Evolutionary conservation across 768 basidiomycete genomes (phyloP), one percentile per base, ranked within the genome.

Genomic region (Calocybe cyanea): DNA sequence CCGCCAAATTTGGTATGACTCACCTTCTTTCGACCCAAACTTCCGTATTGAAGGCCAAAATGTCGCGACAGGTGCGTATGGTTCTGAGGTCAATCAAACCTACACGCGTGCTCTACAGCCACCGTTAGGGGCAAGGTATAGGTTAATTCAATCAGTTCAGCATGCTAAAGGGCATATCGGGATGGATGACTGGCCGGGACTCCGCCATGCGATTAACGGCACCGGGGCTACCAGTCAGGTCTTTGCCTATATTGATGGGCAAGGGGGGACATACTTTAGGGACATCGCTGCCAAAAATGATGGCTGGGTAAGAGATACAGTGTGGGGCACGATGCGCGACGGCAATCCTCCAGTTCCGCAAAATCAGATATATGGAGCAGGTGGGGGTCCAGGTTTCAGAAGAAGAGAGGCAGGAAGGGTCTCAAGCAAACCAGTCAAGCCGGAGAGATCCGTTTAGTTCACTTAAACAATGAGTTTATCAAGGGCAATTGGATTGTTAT

Each of bases 161-260:
- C 61, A 63, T 43, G 62, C 65, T 7, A 53, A 51, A 45, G 63
- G 65, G 18, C 42, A 54, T 30, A 61, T 66, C 18, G 58, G 62
- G 24, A 62, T 66, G 63, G 65, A 63, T 40, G 52, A 64, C 47
- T 65, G 60, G 63, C 61, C 63, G 11, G 63, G 60, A 0, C 51
- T 65, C 33, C 58, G 58, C 13, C 65, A 66, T 40, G 65, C 63
- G 15, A 59, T 64, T 44, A 61, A 63, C 35, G 65, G 62, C 31
- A 62, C 63, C 8, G 63, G 65, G 9, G 47, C 46, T 14, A 66
- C 62, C 18, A 49, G 56, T 44, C 65, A 66, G 52, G 55, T 44
- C 24, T 65, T 66, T 46, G 62, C 61, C 14, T 66, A 63, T 40
- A 46, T 56, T 4, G 61, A 64, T 44, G 60, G 52, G 23, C 49